Percentiles rank a stretch among this genome's conserved stretches.
These are phyloP conservation scores for Xylaria digitata DNA, from an alignment of 2,329 filamentous ascomycete species.

Conservation along the genomic window DNA sequence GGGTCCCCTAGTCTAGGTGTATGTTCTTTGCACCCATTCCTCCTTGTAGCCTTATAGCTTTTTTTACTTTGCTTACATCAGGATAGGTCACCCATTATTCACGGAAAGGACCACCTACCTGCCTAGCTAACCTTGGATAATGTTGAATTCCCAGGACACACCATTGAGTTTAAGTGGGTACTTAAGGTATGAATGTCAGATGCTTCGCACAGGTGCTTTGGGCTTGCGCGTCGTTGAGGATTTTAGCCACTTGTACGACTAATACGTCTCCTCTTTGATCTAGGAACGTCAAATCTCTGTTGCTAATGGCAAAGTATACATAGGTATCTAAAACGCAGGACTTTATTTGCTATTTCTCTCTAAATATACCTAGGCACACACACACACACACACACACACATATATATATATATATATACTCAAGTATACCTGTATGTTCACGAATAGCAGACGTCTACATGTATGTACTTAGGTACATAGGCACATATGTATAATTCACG, in stretches of 20 bases:
- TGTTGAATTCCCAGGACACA: background rate
- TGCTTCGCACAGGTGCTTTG: slow-evolving; percentile 18
- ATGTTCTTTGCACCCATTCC: background rate
- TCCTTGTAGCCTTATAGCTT: too few relatives aligned
- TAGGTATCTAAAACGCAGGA: too few relatives aligned
- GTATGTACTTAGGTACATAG: background rate
- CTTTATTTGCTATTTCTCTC: too few relatives aligned
- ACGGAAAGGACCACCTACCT: background rate
- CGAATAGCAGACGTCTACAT: too few relatives aligned
- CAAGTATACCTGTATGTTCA: too few relatives aligned
- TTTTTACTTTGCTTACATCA: background rate
- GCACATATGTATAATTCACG: too few relatives aligned
- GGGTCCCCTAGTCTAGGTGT: background rate
- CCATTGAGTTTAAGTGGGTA: slow-evolving; percentile 8
- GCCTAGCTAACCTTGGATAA: background rate
- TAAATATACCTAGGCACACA: too few relatives aligned
- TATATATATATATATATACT: too few relatives aligned
- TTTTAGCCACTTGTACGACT: slow-evolving; percentile 14
- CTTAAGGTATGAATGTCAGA: slow-evolving; percentile 8
- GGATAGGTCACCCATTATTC: background rate
- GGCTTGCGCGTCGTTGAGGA: slow-evolving; percentile 31
- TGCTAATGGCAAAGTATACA: background rate
- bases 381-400: too few relatives aligned
- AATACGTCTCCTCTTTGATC: background rate
- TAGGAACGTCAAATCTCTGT: background rate